A percentile compares a stretch with the other conserved stretches of the same genome.
Conservation (phyloP, 1,139 yeast species). For the Saccharomyces uvarum region DNA sequence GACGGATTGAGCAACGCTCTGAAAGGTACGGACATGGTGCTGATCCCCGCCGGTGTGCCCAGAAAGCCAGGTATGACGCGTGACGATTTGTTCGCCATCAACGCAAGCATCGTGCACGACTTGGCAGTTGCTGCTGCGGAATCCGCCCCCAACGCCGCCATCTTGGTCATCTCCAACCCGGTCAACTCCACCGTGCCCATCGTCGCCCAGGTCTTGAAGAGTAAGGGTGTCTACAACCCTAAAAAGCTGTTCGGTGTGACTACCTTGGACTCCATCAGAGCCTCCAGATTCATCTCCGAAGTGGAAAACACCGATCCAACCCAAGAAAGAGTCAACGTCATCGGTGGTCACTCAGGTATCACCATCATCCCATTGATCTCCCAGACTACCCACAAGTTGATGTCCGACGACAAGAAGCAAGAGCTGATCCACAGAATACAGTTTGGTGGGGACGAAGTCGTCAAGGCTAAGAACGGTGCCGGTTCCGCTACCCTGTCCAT, state of each 20-base stretch:
- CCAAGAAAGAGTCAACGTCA: conserved; percentile 67
- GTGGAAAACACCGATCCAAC: conserved; percentile 50
- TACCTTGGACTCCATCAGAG: conserved; percentile 89
- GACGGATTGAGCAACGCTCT: conserved; percentile 74
- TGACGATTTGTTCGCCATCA: conserved; percentile 95
- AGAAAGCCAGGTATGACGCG: conserved; percentile 99
- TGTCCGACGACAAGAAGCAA: conserved; percentile 49
- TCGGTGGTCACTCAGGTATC: conserved; percentile 98
- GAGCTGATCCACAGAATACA: conserved; percentile 87
- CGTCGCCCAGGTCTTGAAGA: conserved; percentile 88
- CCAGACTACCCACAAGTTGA: conserved; percentile 48
- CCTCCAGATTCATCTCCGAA: conserved; percentile 78
- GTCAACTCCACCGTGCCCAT: conserved; percentile 98
- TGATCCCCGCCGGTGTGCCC: conserved; percentile 99
- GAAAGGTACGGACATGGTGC: conserved; percentile 74
- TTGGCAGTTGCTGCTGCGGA: conserved; percentile 86
- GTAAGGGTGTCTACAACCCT: conserved; percentile 83
- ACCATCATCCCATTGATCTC: conserved; percentile 94
- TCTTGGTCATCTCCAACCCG: conserved; percentile 88
- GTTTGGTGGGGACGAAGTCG: conserved; percentile 98
- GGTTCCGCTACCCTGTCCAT: conserved; percentile 97
- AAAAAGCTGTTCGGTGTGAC: conserved; percentile 93
- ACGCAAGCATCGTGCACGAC: conserved; percentile 91
- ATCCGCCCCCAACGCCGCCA: conserved; percentile 78
- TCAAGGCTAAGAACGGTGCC: conserved; percentile 96